A percentile compares a stretch with the other conserved stretches of the same genome.
Evolutionary conservation across 345 rosid genomes (phyloP).

Genomic region (Jatropha curcas): DNA sequence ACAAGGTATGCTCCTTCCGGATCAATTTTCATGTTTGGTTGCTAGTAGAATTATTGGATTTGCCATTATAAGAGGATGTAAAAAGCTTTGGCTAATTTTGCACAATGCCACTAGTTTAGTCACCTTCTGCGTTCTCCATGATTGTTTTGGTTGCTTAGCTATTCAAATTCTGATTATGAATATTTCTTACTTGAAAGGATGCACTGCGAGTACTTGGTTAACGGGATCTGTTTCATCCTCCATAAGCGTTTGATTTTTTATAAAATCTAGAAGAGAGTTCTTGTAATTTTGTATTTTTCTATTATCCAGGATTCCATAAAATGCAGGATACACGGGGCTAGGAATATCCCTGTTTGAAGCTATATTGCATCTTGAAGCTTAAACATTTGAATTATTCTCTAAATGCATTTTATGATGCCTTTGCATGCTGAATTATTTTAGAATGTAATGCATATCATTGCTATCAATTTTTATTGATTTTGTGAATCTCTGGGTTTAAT

Average conservation of each 20-base stretch:
- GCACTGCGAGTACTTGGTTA: not conserved
- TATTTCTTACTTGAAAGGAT: not conserved
- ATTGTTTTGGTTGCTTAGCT: not conserved
- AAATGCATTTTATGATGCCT: not conserved
- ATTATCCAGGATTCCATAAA: no score
- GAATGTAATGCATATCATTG: not conserved
- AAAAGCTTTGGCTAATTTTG: not conserved
- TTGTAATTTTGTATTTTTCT: no score
- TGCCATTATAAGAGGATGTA: not conserved
- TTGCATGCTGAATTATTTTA: not conserved
- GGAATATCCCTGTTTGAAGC: not conserved
- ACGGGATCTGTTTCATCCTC: not conserved
- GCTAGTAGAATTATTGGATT: not conserved
- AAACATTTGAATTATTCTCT: not conserved
- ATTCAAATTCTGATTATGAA: not conserved
- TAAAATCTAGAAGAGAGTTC: not conserved
- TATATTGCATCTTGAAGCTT: not conserved
- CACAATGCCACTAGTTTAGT: constrained; percentile 6
- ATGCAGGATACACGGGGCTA: not conserved
- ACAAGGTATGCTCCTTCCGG: constrained; percentile 59
- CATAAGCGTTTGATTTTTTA: not conserved
- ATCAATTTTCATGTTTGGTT: constrained; percentile 6
- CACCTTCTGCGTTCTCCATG: not conserved
- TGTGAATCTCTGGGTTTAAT: not conserved
- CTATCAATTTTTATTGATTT: not conserved